phyloP scores from a whole-genome alignment of 805 yeast species.

The Zygosaccharomyces bailii region DNA sequence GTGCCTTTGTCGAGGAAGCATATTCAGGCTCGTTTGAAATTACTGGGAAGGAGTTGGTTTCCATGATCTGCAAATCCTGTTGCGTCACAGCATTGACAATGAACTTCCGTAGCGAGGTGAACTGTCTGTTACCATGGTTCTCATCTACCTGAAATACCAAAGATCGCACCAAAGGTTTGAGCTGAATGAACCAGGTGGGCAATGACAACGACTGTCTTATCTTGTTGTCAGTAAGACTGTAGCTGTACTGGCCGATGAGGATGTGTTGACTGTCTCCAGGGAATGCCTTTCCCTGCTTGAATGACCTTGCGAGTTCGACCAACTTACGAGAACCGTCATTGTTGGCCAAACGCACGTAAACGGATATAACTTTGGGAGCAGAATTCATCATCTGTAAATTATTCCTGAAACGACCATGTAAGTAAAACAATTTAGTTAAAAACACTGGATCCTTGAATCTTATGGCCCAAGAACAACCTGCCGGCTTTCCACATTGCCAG shows the following conservation, averaged over 20 bases:
- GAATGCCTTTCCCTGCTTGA: conserved; percentile 20
- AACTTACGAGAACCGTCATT: conserved; percentile 13
- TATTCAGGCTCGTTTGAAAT: conserved; percentile 23
- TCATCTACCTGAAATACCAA: conserved; percentile 33
- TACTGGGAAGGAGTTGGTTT: conserved; percentile 20
- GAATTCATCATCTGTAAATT: conserved; percentile 39
- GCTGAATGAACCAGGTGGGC: conserved; percentile 33
- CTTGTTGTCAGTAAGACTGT: conserved; percentile 24
- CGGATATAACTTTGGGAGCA: conserved; percentile 37
- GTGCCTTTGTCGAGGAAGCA: conserved; percentile 3
- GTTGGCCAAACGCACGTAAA: conserved; percentile 31
- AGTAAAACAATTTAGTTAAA: conserved; percentile 36
- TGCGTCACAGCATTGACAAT: conserved; percentile 43
- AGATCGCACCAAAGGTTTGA: conserved; percentile 34
- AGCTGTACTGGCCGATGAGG: conserved; percentile 31
- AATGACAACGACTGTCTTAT: conserved; percentile 32
- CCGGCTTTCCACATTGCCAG: conserved; percentile 32
- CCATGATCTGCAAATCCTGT: conserved; percentile 33
- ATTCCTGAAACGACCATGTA: conserved; percentile 39
- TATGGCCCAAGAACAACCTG: conserved; percentile 36
- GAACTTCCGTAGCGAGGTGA: conserved; percentile 39
- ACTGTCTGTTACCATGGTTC: conserved; percentile 39
- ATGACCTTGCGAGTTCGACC: conserved; percentile 16
- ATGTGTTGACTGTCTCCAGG: conserved; percentile 24
- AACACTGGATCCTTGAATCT: conserved; percentile 40